Evolutionary conservation across 2,329 filamentous ascomycete species (phyloP).

Genomic region (Tolypocladium nubicola): DNA sequence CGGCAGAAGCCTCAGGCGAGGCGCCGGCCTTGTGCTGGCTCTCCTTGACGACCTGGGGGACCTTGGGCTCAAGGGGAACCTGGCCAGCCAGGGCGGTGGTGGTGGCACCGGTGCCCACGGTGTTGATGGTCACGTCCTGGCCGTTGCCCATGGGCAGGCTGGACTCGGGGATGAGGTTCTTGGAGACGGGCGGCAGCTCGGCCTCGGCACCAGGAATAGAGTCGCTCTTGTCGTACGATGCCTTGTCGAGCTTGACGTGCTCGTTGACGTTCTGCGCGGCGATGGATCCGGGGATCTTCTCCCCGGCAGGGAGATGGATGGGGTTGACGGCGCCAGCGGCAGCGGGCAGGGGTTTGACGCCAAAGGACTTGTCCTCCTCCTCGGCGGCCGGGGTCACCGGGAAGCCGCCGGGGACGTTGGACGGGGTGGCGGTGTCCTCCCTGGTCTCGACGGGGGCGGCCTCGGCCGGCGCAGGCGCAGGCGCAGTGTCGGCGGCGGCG

Average conservation of each 20-base stretch:
- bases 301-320: slow-evolving; percentile 66
- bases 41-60: slow-evolving; percentile 47
- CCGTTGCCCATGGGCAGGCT: slow-evolving; percentile 54
- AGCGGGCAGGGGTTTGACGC: slow-evolving; percentile 52
- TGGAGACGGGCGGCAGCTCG: slow-evolving; percentile 44
- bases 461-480: not conserved
- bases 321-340: slow-evolving; percentile 63
- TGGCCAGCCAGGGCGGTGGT: slow-evolving; percentile 59
- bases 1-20: slow-evolving; percentile 57
- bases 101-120: slow-evolving; percentile 45
- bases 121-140: slow-evolving; percentile 33
- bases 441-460: slow-evolving; percentile 3
- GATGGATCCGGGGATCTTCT: slow-evolving; percentile 64
- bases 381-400: slow-evolving; percentile 57
- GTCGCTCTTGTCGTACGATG: slow-evolving; percentile 76
- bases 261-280: slow-evolving; percentile 57
- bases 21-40: slow-evolving; percentile 58
- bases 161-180: slow-evolving; percentile 69
- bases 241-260: slow-evolving; percentile 69
- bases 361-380: slow-evolving; percentile 40
- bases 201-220: slow-evolving; percentile 41
- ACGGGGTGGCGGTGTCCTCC: slow-evolving; percentile 16
- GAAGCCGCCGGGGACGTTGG: slow-evolving; percentile 33
- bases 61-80: slow-evolving; percentile 51
- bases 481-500: slow-evolving; percentile 3